phyloP scores from a whole-genome alignment of 352 stramenopile species.

The Sclerospora graminicola region DNA sequence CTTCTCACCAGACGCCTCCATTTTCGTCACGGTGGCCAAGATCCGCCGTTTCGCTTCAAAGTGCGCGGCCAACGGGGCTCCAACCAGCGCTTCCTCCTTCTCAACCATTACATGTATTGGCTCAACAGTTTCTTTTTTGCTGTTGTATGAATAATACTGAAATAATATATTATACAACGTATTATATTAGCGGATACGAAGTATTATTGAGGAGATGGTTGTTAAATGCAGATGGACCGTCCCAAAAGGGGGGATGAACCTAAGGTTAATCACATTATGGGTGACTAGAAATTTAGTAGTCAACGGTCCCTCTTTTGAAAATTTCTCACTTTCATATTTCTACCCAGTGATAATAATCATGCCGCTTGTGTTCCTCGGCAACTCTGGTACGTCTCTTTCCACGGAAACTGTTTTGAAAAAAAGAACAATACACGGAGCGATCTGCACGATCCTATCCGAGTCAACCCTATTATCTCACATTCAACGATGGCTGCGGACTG shows the following conservation, averaged over 20 bases:
- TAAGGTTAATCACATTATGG: too few species aligned
- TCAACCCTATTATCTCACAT: too few species aligned
- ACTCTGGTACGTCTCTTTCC: slow-evolving; percentile 32
- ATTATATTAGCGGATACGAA: background rate
- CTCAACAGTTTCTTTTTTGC: background rate
- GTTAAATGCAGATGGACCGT: too few species aligned
- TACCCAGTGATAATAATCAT: slow-evolving; percentile 18
- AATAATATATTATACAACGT: background rate
- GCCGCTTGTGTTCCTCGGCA: slow-evolving; percentile 66
- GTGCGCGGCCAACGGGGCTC: slow-evolving; percentile 28
- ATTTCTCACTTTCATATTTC: too few species aligned
- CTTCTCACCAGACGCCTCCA: slow-evolving; percentile 19
- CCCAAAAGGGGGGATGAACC: too few species aligned
- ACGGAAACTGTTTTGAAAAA: background rate
- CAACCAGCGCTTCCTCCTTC: slow-evolving; percentile 13
- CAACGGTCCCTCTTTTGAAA: too few species aligned
- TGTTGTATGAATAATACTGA: background rate
- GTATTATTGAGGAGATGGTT: too few species aligned
- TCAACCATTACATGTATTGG: slow-evolving; percentile 10
- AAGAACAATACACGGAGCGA: background rate
- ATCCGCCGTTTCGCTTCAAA: slow-evolving; percentile 39
- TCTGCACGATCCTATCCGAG: too few species aligned
- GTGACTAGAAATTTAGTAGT: too few species aligned
- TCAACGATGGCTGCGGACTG: too few species aligned
- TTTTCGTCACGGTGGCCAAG: slow-evolving; percentile 18